phyloP scores from a whole-genome alignment of 1,139 yeast species.

The Saccharomyces pastorianus region DNA sequence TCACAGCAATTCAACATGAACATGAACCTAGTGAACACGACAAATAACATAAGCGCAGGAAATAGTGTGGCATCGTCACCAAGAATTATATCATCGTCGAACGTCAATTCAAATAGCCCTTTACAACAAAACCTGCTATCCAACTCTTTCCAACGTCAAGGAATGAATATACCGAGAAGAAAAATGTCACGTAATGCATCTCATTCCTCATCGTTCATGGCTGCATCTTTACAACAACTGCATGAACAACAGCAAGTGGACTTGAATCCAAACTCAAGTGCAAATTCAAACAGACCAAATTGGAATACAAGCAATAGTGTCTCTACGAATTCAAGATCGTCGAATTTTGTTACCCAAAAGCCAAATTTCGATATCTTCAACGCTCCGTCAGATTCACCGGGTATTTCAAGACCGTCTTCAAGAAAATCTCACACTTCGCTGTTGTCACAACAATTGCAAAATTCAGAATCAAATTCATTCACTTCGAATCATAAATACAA shows the following conservation, averaged over 20 bases:
- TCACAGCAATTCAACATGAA: conserved; percentile 1
- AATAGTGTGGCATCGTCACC: conserved; percentile 30
- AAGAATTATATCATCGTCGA: conserved; percentile 12
- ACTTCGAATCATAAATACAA: neutral
- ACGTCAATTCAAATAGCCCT: conserved; percentile 16
- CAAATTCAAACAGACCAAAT: conserved; percentile 3
- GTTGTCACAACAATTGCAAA: conserved; percentile 29
- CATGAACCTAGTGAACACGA: neutral
- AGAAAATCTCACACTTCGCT: conserved; percentile 26
- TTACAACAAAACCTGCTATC: conserved; percentile 17
- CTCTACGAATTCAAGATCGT: conserved; percentile 13
- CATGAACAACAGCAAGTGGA: conserved; percentile 14
- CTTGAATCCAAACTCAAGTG: conserved; percentile 7
- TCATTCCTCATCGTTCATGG: conserved; percentile 27
- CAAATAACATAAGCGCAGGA: neutral
- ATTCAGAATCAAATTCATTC: conserved; percentile 7
- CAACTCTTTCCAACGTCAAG: conserved; percentile 19
- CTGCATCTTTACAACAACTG: conserved; percentile 24
- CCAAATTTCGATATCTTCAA: conserved; percentile 19
- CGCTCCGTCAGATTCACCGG: conserved; percentile 12
- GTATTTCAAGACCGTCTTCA: conserved; percentile 10
- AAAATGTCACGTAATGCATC: conserved; percentile 26
- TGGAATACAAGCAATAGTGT: conserved; percentile 6
- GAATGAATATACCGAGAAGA: conserved; percentile 25
- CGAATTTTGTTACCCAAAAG: conserved; percentile 16